These are phyloP conservation scores for Aaosphaeria arxii DNA, from an alignment of 2,329 filamentous ascomycete genomes.

Conservation along the genomic window DNA sequence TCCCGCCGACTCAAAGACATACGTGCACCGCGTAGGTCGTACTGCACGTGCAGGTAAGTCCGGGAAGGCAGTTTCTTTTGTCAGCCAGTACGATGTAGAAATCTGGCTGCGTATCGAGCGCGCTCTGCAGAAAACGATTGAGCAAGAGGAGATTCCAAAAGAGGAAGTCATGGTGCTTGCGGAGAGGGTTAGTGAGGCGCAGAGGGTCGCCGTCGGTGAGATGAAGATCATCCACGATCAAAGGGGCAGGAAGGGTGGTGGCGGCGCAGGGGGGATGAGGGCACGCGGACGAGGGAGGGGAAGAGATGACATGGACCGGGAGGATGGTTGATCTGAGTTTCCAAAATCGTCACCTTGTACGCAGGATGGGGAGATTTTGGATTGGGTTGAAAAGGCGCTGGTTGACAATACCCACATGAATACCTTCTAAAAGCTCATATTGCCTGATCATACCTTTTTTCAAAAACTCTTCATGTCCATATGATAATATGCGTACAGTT, in stretches of 20 bases:
- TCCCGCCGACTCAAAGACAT: constrained; percentile 82
- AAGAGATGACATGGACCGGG: constrained; percentile 69
- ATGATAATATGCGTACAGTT: too few species aligned
- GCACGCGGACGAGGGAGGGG: constrained; percentile 43
- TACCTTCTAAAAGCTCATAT: too few species aligned
- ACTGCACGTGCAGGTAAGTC: constrained; percentile 84
- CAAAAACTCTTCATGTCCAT: too few species aligned
- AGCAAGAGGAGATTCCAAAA: constrained; percentile 67
- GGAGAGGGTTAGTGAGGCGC: constrained; percentile 75
- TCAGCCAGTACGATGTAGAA: constrained; percentile 86
- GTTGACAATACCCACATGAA: too few species aligned
- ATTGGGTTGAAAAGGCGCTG: too few species aligned
- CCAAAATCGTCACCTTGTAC: too few species aligned
- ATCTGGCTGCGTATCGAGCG: constrained; percentile 79
- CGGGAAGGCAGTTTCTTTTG: constrained; percentile 74
- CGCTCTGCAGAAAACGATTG: constrained; percentile 73
- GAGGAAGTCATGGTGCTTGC: constrained; percentile 84
- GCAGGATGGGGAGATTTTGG: too few species aligned
- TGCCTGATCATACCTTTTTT: too few species aligned
- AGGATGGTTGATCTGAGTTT: constrained; percentile 56
- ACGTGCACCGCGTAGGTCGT: constrained; percentile 84
- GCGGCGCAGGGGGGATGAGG: constrained; percentile 41
- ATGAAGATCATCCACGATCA: constrained; percentile 79
- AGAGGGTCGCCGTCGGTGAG: constrained; percentile 72
- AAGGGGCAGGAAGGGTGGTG: constrained; percentile 52